Conservation (phyloP, 768 basidiomycete species). For the Xerocomellus intermedius region DNA sequence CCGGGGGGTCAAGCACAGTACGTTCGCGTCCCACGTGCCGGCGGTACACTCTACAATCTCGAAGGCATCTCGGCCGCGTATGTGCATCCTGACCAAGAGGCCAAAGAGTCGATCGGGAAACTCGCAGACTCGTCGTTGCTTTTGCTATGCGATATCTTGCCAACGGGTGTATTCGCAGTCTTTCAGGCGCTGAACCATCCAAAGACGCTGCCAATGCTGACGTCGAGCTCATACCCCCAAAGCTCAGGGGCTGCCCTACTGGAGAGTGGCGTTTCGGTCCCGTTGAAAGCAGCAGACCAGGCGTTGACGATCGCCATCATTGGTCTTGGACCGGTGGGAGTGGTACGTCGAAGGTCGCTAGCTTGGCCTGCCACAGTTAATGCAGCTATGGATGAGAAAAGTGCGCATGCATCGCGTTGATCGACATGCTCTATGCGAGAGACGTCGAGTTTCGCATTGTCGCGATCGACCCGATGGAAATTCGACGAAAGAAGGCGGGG, state of each 20-base stretch:
- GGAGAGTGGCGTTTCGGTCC: slow-evolving; percentile 11
- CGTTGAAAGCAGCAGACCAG: slow-evolving; percentile 46
- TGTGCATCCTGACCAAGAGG: slow-evolving; percentile 22
- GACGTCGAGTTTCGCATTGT: slow-evolving; percentile 53
- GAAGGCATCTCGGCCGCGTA: slow-evolving; percentile 38
- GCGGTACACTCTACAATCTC: slow-evolving; percentile 72
- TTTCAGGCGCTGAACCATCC: slow-evolving; percentile 71
- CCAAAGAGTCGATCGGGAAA: slow-evolving; percentile 37
- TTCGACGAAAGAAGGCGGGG: slow-evolving; percentile 57
- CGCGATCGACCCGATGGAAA: slow-evolving; percentile 59
- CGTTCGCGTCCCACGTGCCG: slow-evolving; percentile 74
- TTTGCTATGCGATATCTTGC: slow-evolving; percentile 74
- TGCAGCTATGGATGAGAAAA: slow-evolving; percentile 13
- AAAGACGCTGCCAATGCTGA: slow-evolving; percentile 61
- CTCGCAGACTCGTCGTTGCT: slow-evolving; percentile 66
- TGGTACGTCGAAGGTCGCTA: slow-evolving; percentile 37
- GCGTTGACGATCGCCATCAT: slow-evolving; percentile 62
- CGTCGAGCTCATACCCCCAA: slow-evolving; percentile 57
- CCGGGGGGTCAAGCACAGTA: slow-evolving; percentile 81
- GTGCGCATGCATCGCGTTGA: slow-evolving; percentile 63
- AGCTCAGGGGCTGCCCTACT: slow-evolving; percentile 12
- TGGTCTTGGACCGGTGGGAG: slow-evolving; percentile 77
- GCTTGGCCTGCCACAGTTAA: neutral
- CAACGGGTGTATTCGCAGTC: slow-evolving; percentile 77
- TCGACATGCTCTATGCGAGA: slow-evolving; percentile 54